phyloP scores from a whole-genome alignment of 2,329 filamentous ascomycete species.

The Penicillium sp. region DNA sequence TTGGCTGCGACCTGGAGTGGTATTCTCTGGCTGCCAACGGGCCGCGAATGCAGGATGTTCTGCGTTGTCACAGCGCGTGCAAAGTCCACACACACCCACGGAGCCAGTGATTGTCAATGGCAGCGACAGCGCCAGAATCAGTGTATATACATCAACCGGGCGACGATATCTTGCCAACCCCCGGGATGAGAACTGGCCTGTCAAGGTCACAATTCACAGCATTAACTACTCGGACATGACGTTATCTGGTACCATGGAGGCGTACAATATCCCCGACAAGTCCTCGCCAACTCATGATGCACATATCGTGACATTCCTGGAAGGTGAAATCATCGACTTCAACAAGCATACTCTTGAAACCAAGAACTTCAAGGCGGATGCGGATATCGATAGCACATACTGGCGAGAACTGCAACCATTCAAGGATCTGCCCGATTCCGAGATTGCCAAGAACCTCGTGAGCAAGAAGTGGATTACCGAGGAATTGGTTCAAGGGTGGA shows the following conservation, averaged over 20 bases:
- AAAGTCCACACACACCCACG: slow-evolving; percentile 27
- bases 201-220: slow-evolving; percentile 65
- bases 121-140: slow-evolving; percentile 36
- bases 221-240: slow-evolving; percentile 64
- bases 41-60: slow-evolving; percentile 45
- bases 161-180: slow-evolving; percentile 39
- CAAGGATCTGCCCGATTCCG: slow-evolving; percentile 45
- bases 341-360: slow-evolving; percentile 51
- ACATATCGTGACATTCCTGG: slow-evolving; percentile 65
- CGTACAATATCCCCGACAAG: slow-evolving; percentile 65
- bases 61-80: slow-evolving; percentile 33
- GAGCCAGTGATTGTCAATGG: slow-evolving; percentile 41
- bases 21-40: slow-evolving; percentile 64
- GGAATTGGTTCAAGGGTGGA: slow-evolving; percentile 46
- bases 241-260: slow-evolving; percentile 68
- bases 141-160: slow-evolving; percentile 40
- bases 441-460: slow-evolving; percentile 47
- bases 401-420: slow-evolving; percentile 53
- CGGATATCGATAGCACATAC: slow-evolving; percentile 50
- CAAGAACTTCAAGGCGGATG: slow-evolving; percentile 49
- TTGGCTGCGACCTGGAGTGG: slow-evolving; percentile 62
- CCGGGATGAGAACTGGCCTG: slow-evolving; percentile 64
- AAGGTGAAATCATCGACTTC: slow-evolving; percentile 70
- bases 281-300: slow-evolving; percentile 44
- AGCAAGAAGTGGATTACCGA: slow-evolving; percentile 49